Evolutionary conservation across 1,284 basidiomycete species (phyloP).

Genomic region (Boletellus deceptivus): DNA sequence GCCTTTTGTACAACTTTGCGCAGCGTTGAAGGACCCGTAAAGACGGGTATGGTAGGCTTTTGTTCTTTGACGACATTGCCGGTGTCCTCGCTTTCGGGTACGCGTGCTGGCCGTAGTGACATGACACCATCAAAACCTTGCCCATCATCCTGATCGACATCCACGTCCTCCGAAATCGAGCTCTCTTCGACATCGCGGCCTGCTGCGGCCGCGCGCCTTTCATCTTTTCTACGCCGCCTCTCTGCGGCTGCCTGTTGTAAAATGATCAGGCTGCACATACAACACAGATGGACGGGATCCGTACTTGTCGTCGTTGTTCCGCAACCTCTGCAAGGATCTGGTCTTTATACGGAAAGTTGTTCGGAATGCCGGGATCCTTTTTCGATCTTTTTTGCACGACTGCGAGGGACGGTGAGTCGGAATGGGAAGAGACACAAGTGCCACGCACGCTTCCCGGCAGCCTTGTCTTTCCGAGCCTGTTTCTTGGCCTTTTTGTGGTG

Average conservation of each 20-base stretch:
- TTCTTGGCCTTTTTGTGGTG: constrained; percentile 77
- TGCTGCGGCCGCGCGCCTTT: constrained; percentile 49
- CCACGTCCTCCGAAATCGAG: constrained; percentile 33
- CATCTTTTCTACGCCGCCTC: constrained; percentile 62
- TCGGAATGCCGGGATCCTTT: constrained; percentile 95
- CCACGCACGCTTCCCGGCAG: constrained; percentile 86
- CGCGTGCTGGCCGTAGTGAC: constrained; percentile 16
- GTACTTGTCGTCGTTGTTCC: constrained; percentile 73
- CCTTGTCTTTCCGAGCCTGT: constrained; percentile 74
- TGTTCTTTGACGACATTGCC: constrained; percentile 39
- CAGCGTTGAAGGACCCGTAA: constrained; percentile 66
- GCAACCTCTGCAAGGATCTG: constrained; percentile 91
- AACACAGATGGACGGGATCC: neutral
- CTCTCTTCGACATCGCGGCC: constrained; percentile 29
- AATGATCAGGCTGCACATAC: neutral
- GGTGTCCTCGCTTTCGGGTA: constrained; percentile 2
- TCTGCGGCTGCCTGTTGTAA: constrained; percentile 58
- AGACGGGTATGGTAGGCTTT: constrained; percentile 60
- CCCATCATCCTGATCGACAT: constrained; percentile 25
- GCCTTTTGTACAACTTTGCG: constrained; percentile 76
- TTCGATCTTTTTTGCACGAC: constrained; percentile 51
- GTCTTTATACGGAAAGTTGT: constrained; percentile 96
- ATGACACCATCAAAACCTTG: constrained; percentile 37
- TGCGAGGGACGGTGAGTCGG: constrained; percentile 10
- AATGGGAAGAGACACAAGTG: constrained; percentile 18